Percentiles rank a stretch among this genome's conserved stretches.
phyloP scores from a whole-genome alignment of 306 rosid genomes.

The Prunus davidiana region DNA sequence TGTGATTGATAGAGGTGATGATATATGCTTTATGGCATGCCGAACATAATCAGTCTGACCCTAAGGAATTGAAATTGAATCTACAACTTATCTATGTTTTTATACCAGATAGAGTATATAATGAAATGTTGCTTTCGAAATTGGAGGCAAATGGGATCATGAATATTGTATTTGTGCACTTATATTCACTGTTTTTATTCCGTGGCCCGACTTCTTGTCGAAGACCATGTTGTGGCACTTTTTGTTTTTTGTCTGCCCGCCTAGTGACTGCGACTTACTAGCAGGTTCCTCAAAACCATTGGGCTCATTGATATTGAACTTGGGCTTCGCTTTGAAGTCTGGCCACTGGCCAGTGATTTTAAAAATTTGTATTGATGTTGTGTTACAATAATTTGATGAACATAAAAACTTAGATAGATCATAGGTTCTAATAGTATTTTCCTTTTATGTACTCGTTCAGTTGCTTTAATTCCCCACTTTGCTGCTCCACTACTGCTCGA shows the following conservation, averaged over 20 bases:
- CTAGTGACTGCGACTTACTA: neutral
- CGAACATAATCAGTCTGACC: neutral
- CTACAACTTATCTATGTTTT: neutral
- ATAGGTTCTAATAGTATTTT: slow-evolving; percentile 44
- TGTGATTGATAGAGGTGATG: neutral
- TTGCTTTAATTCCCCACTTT: slow-evolving; percentile 68
- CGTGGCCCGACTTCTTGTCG: neutral
- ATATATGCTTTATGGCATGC: slow-evolving; percentile 16
- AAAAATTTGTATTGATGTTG: neutral
- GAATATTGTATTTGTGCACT: neutral
- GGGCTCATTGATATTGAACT: neutral
- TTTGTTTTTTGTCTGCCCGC: neutral
- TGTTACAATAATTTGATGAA: neutral
- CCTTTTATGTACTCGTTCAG: slow-evolving; percentile 71
- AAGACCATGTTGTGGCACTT: neutral
- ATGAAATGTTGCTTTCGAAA: neutral
- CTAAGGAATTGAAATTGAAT: slow-evolving; percentile 6
- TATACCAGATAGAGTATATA: slow-evolving; percentile 7
- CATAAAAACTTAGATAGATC: neutral
- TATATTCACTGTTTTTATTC: neutral
- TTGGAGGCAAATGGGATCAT: slow-evolving; percentile 2
- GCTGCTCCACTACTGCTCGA: slow-evolving; percentile 75
- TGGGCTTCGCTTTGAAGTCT: neutral
- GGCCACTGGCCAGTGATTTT: neutral
- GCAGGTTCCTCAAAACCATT: neutral